A percentile compares a stretch with the other conserved stretches of the same genome.
These are phyloP conservation scores for Talaromyces amestolkiae DNA, from an alignment of 2,329 filamentous ascomycete genomes.

Conservation along the genomic window DNA sequence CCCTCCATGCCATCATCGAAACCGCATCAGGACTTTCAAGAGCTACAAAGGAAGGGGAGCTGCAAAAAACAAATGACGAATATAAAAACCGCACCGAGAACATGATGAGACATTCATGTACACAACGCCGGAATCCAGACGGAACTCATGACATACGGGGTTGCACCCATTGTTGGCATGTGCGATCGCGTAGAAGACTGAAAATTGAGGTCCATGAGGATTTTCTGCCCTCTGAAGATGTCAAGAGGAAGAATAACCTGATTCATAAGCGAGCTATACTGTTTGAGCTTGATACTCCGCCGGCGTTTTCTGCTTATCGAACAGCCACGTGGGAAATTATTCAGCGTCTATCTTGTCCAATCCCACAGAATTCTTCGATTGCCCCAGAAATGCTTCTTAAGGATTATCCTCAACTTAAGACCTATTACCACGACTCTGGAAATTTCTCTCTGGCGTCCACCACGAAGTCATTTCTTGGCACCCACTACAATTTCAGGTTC, in stretches of 20 bases:
- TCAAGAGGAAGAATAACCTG: no score
- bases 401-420: neutral
- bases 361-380: no score
- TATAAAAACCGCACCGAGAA: conserved; percentile 39
- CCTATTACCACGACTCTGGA: neutral
- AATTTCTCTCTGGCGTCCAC: conserved; percentile 44
- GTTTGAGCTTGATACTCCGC: conserved; percentile 53
- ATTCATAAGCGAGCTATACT: no score
- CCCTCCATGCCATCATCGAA: neutral
- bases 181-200: conserved; percentile 38
- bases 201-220: conserved; percentile 51
- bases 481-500: conserved; percentile 45
- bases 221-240: conserved; percentile 20
- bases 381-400: neutral
- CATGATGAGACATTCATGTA: conserved; percentile 35
- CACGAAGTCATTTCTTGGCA: conserved; percentile 47
- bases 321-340: conserved; percentile 48
- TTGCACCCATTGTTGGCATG: conserved; percentile 49
- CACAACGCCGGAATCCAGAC: conserved; percentile 24
- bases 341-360: no score
- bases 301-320: conserved; percentile 50
- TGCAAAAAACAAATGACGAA: conserved; percentile 32
- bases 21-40: neutral
- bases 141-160: conserved; percentile 32
- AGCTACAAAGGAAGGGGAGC: conserved; percentile 17